A percentile compares a stretch with the other conserved stretches of the same genome.
phyloP scores from a whole-genome alignment of 129 eudicot species.

The Flaveria ramosissima region DNA sequence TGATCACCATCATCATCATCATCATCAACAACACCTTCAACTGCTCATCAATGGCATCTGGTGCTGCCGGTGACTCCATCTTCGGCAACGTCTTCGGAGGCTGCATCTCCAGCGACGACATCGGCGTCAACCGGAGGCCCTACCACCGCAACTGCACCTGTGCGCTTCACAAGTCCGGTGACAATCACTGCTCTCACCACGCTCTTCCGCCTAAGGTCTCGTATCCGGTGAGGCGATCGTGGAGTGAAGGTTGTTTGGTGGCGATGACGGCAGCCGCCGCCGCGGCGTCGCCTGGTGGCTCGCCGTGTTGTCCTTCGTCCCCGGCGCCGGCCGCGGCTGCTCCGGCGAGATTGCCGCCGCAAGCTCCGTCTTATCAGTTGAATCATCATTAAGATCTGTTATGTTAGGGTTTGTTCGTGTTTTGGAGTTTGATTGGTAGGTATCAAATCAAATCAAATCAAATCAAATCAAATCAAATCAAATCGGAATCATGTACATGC shows the following conservation, averaged over 20 bases:
- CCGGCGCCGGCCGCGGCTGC: constrained; percentile 19
- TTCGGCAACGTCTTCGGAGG: constrained; percentile 42
- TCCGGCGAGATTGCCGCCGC: constrained; percentile 35
- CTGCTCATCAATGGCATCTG: constrained; percentile 43
- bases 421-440: constrained; percentile 32
- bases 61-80: constrained; percentile 40
- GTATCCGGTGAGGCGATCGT: constrained; percentile 50
- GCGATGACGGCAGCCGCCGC: constrained; percentile 36
- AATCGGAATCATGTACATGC: constrained; percentile 38
- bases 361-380: constrained; percentile 16
- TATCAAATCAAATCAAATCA: neutral
- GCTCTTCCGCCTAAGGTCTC: constrained; percentile 31
- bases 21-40: neutral
- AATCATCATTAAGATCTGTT: constrained; percentile 32
- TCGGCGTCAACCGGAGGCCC: constrained; percentile 44
- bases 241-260: constrained; percentile 56
- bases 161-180: constrained; percentile 50
- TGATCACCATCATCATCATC: too few relatives aligned
- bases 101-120: constrained; percentile 45
- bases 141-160: constrained; percentile 71
- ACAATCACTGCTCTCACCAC: constrained; percentile 35
- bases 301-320: constrained; percentile 34
- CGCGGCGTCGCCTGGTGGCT: constrained; percentile 32
- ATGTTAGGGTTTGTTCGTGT: constrained; percentile 36
- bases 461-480: constrained; percentile 17